Evolutionary conservation across 2,329 filamentous ascomycete species (phyloP).

Genomic region (Phaeoacremonium minimum): DNA sequence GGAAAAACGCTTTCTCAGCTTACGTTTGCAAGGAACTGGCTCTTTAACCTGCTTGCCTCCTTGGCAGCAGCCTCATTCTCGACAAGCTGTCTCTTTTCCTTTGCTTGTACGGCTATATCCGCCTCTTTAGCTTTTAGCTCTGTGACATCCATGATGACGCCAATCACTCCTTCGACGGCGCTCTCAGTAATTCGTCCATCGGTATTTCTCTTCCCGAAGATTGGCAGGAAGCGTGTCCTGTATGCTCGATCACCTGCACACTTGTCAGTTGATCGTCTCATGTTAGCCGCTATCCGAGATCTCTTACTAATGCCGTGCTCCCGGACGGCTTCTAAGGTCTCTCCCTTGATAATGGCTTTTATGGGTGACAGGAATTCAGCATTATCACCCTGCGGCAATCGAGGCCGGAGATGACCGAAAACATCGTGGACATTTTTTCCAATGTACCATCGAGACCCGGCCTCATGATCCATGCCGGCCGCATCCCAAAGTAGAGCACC

Average conservation of each 20-base stretch:
- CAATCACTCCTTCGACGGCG: slow-evolving; percentile 67
- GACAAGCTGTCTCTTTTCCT: slow-evolving; percentile 65
- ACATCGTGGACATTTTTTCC: slow-evolving; percentile 51
- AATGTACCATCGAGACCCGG: slow-evolving; percentile 5
- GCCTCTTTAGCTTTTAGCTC: slow-evolving; percentile 63
- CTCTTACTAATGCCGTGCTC: slow-evolving; percentile 56
- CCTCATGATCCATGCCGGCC: slow-evolving; percentile 24
- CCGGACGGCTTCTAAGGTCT: slow-evolving; percentile 53
- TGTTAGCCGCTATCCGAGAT: background rate
- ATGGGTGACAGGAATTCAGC: slow-evolving; percentile 54
- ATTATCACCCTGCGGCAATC: slow-evolving; percentile 35
- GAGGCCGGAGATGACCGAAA: slow-evolving; percentile 46
- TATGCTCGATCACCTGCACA: slow-evolving; percentile 58
- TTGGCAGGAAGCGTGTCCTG: slow-evolving; percentile 66
- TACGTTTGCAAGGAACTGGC: slow-evolving; percentile 69
- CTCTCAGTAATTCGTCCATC: slow-evolving; percentile 43
- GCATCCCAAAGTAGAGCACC: slow-evolving; percentile 56
- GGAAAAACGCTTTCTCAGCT: slow-evolving; percentile 8
- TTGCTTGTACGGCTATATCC: slow-evolving; percentile 58
- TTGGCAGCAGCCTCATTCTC: slow-evolving; percentile 76
- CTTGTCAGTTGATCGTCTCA: slow-evolving; percentile 3
- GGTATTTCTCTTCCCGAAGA: slow-evolving; percentile 51
- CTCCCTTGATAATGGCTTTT: slow-evolving; percentile 60
- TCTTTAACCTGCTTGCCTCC: slow-evolving; percentile 76
- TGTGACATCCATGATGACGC: slow-evolving; percentile 76